A percentile compares a stretch with the other conserved stretches of the same genome.
These are phyloP conservation scores for Cymbopogon flexuosus DNA, from an alignment of 202 grass and related monocot genomes.

Conservation along the genomic window DNA sequence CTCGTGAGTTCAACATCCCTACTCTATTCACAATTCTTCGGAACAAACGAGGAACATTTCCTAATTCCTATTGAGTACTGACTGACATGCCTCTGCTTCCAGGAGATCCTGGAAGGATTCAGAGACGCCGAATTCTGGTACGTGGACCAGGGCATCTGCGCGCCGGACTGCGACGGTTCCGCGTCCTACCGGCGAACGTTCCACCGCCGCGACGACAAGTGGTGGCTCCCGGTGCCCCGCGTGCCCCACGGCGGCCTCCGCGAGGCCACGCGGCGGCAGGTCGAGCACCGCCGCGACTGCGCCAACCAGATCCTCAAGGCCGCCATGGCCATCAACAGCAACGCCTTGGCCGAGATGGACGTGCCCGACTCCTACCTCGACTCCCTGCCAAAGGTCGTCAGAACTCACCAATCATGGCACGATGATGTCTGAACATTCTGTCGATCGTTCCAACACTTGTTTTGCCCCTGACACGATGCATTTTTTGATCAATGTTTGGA, in stretches of 20 bases:
- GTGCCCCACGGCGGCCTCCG: slow-evolving; percentile 54
- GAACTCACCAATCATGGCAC: no score
- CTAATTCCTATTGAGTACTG: background rate
- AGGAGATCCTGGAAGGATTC: slow-evolving; percentile 88
- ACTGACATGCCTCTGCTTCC: background rate
- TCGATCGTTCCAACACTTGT: background rate
- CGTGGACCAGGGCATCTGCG: slow-evolving; percentile 75
- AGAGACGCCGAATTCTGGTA: slow-evolving; percentile 81
- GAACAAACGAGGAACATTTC: background rate
- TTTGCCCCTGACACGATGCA: background rate
- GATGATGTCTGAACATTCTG: background rate
- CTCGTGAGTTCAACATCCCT: slow-evolving; percentile 48
- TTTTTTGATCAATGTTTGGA: background rate
- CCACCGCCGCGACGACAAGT: slow-evolving; percentile 74
- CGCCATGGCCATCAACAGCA: slow-evolving; percentile 88
- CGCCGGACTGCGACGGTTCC: slow-evolving; percentile 59
- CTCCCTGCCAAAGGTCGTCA: slow-evolving; percentile 74
- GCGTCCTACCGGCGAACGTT: slow-evolving; percentile 44
- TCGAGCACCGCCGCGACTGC: slow-evolving; percentile 77
- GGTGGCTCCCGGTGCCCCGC: slow-evolving; percentile 90
- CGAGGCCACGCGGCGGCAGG: slow-evolving; percentile 53
- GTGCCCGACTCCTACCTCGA: slow-evolving; percentile 77
- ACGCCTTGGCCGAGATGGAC: slow-evolving; percentile 84
- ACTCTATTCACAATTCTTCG: background rate
- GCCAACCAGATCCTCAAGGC: slow-evolving; percentile 91